These are phyloP conservation scores for Candida dajiaensis DNA, from an alignment of 805 yeast species.

Conservation along the genomic window DNA sequence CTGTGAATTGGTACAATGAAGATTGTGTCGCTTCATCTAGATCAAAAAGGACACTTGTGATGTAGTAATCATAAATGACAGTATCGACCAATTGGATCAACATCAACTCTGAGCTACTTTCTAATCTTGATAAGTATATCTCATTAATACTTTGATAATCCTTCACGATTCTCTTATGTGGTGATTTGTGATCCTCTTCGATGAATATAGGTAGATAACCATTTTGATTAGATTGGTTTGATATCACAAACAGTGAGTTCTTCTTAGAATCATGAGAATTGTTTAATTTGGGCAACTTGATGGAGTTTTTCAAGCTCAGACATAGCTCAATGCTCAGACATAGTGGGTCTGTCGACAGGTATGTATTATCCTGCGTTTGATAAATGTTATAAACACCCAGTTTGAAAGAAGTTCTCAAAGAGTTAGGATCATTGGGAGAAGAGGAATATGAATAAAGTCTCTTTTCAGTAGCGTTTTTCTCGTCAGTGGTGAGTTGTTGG, in stretches of 20 bases:
- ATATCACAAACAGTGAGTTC: constrained; percentile 37
- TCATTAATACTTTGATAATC: constrained; percentile 32
- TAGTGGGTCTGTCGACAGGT: constrained; percentile 53
- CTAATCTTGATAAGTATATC: constrained; percentile 28
- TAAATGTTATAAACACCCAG: constrained; percentile 49
- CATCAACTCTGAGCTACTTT: constrained; percentile 28
- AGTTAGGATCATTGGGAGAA: constrained; percentile 10
- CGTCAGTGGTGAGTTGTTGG: constrained; percentile 23
- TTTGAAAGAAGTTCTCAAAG: constrained; percentile 31
- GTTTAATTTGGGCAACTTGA: constrained; percentile 34
- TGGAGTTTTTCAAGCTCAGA: constrained; percentile 37
- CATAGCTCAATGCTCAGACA: constrained; percentile 43
- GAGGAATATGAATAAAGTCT: constrained; percentile 23
- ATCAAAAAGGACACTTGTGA: constrained; percentile 27
- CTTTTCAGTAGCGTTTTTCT: constrained; percentile 17
- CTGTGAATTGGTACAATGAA: constrained; percentile 19
- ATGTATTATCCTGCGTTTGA: constrained; percentile 22
- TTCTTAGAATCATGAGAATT: constrained; percentile 11
- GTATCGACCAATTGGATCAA: constrained; percentile 39
- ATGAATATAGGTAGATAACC: constrained; percentile 50
- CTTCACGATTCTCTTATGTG: constrained; percentile 31
- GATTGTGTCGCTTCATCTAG: constrained; percentile 15
- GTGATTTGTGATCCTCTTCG: constrained; percentile 36
- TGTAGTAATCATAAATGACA: constrained; percentile 46
- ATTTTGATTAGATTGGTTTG: constrained; percentile 44